These are phyloP conservation scores for Pseudocercospora crystallina DNA, from an alignment of 2,329 filamentous ascomycete genomes.

Conservation along the genomic window DNA sequence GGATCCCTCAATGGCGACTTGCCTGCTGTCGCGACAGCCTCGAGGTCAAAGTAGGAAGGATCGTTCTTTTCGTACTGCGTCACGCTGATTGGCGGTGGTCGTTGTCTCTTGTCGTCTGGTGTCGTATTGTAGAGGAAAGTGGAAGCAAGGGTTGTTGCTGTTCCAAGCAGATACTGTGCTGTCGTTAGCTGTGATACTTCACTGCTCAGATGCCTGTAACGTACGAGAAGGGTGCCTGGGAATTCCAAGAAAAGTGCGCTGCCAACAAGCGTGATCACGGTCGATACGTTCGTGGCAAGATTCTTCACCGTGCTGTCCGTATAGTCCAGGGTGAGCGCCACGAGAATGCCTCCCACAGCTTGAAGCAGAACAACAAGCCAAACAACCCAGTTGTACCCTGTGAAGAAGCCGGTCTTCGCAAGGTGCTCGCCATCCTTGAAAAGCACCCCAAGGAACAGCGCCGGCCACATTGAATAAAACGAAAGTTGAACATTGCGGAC, in stretches of 20 bases:
- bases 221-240: conserved; percentile 68
- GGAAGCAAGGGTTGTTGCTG: conserved; percentile 72
- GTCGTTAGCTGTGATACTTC: conserved; percentile 10
- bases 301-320: conserved; percentile 91
- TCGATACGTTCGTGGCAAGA: conserved; percentile 88
- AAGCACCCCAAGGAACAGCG: conserved; percentile 80
- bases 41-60: conserved; percentile 43
- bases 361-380: conserved; percentile 84
- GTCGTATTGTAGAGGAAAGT: conserved; percentile 81
- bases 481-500: conserved; percentile 91
- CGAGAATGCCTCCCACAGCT: conserved; percentile 79
- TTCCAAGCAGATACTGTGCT: conserved; percentile 75
- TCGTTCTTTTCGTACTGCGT: conserved; percentile 72
- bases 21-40: conserved; percentile 47
- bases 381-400: conserved; percentile 89
- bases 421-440: conserved; percentile 86
- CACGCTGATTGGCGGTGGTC: conserved; percentile 66
- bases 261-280: conserved; percentile 80
- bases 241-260: conserved; percentile 87
- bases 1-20: conserved; percentile 42
- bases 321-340: conserved; percentile 77
- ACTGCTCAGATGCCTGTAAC: conserved; percentile 36
- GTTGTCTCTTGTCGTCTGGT: conserved; percentile 51
- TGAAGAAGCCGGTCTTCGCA: conserved; percentile 82
- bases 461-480: conserved; percentile 89